Conservation (phyloP, 2,329 filamentous ascomycete species). For the Apiospora aurea region DNA sequence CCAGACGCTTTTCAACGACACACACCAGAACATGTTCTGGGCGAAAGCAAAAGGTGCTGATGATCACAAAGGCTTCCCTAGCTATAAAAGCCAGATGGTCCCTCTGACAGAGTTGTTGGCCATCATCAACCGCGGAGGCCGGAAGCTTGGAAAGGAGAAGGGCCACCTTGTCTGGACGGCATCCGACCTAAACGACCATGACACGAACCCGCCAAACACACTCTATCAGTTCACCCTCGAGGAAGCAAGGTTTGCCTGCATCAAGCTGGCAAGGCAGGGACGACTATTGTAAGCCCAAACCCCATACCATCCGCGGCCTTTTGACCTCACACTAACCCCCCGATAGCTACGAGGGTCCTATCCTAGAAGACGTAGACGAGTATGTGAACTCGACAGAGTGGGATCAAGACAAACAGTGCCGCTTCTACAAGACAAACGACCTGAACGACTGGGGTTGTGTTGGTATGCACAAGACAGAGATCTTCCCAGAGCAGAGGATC, state of each 20-base stretch:
- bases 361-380: conserved; percentile 2
- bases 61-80: not conserved
- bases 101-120: conserved; percentile 29
- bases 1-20: conserved; percentile 36
- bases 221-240: conserved; percentile 39
- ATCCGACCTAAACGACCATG: conserved; percentile 18
- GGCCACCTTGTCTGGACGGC: conserved; percentile 3
- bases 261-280: conserved; percentile 31
- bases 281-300: conserved; percentile 37
- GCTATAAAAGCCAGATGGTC: conserved; percentile 23
- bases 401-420: not conserved
- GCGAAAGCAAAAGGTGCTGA: not conserved
- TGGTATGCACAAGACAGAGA: conserved; percentile 32
- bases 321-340: not conserved
- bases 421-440: conserved; percentile 9
- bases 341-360: not conserved
- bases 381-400: not conserved
- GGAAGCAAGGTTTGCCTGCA: conserved; percentile 34
- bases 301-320: not conserved
- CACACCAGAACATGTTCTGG: conserved; percentile 25
- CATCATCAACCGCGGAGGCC: conserved; percentile 27
- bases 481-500: conserved; percentile 42
- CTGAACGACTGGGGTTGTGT: conserved; percentile 26
- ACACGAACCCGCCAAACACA: conserved; percentile 36
- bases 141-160: conserved; percentile 8